These are phyloP conservation scores for Claviceps maximensis DNA, from an alignment of 2,329 filamentous ascomycete species.

Conservation along the genomic window DNA sequence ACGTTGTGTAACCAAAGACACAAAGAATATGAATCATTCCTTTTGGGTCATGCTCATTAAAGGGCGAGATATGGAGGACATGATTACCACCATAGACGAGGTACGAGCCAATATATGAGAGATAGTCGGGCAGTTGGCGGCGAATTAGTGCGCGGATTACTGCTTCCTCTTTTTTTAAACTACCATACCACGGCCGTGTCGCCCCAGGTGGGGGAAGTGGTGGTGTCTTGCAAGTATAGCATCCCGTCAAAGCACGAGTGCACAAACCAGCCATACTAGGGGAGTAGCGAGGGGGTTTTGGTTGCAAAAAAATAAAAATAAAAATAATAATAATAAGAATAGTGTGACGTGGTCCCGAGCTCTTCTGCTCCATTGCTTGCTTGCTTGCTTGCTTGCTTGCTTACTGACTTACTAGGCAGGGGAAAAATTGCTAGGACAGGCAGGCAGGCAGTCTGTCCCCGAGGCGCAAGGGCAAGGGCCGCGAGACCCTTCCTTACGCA, in stretches of 20 bases:
- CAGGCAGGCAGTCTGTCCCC: background rate
- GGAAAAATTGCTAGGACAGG: background rate
- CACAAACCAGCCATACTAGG: background rate
- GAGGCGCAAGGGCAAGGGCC: conserved; percentile 1
- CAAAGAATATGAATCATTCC: conserved; percentile 22
- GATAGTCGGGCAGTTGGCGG: background rate
- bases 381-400: background rate
- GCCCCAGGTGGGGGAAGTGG: conserved; percentile 3
- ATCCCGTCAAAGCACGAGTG: conserved; percentile 2
- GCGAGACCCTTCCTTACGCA: background rate
- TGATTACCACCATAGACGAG: conserved; percentile 1
- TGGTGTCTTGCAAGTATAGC: conserved; percentile 9
- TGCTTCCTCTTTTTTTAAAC: conserved; percentile 1
- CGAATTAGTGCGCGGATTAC: background rate
- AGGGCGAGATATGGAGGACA: conserved; percentile 19
- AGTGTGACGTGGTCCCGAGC: background rate
- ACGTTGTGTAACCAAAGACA: conserved; percentile 21
- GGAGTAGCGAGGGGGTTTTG: conserved; percentile 1
- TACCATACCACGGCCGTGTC: background rate
- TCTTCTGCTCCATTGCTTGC: background rate
- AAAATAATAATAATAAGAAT: too few species aligned
- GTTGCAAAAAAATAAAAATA: background rate
- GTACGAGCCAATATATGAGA: background rate
- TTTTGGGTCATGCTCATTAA: conserved; percentile 21
- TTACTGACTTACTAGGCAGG: background rate